A percentile compares a stretch with the other conserved stretches of the same genome.
Evolutionary conservation across 352 stramenopile species (phyloP).

Genomic region (Phytopythium mirpurense): DNA sequence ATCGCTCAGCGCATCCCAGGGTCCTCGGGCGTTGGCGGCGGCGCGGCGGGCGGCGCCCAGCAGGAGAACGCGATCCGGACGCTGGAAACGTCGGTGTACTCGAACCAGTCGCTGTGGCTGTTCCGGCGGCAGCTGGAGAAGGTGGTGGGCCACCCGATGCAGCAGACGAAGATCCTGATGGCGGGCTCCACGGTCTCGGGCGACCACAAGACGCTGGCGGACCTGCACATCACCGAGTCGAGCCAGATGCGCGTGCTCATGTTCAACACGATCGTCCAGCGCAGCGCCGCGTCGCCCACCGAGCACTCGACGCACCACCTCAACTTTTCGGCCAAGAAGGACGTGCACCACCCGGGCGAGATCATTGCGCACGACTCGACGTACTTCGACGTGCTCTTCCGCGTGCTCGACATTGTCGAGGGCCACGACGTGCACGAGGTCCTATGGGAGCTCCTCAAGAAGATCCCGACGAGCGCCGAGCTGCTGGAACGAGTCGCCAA

Average conservation of each 20-base stretch:
- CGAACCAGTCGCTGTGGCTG: constrained; percentile 69
- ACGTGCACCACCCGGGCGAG: constrained; percentile 45
- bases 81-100: constrained; percentile 55
- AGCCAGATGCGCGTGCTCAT: constrained; percentile 76
- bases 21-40: constrained; percentile 20
- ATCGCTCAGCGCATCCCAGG: constrained; percentile 74
- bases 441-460: constrained; percentile 78
- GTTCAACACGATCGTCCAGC: constrained; percentile 78
- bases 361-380: constrained; percentile 58
- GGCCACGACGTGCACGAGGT: constrained; percentile 58
- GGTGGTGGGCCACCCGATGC: constrained; percentile 58
- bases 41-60: constrained; percentile 15
- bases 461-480: constrained; percentile 72
- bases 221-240: constrained; percentile 72
- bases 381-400: constrained; percentile 85
- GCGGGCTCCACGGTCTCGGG: constrained; percentile 60
- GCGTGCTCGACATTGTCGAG: constrained; percentile 63
- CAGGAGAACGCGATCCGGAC: constrained; percentile 58
- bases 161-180: constrained; percentile 80
- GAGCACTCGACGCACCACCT: constrained; percentile 30
- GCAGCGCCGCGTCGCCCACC: constrained; percentile 19
- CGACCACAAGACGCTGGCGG: constrained; percentile 75
- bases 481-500: constrained; percentile 57
- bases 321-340: constrained; percentile 17
- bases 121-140: constrained; percentile 77